These are phyloP conservation scores for Magnusiomyces paraingens DNA, from an alignment of 1,139 yeast genomes.

Conservation along the genomic window DNA sequence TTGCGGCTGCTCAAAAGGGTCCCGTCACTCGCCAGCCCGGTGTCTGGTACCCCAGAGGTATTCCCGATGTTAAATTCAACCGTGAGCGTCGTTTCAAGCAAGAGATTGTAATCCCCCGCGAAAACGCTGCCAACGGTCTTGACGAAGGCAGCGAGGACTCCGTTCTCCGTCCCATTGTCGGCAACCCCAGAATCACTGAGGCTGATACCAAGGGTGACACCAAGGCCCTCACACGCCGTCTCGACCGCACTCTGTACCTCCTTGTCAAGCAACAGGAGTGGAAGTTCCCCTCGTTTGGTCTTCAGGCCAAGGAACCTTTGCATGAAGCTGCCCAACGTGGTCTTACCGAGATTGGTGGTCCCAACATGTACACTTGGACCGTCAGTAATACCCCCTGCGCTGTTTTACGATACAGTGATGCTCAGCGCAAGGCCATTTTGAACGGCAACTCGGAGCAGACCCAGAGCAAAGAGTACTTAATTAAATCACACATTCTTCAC, in stretches of 20 bases:
- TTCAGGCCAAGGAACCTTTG: constrained; percentile 45
- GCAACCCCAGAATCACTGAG: constrained; percentile 65
- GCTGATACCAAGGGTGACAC: constrained; percentile 64
- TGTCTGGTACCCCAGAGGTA: constrained; percentile 72
- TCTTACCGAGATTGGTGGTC: constrained; percentile 65
- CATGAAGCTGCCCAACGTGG: constrained; percentile 75
- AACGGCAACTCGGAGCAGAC: not conserved
- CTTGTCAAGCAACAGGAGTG: constrained; percentile 52
- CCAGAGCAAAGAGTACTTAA: constrained; percentile 50
- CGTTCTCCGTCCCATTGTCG: constrained; percentile 61
- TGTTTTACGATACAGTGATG: constrained; percentile 33
- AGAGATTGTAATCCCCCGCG: constrained; percentile 61
- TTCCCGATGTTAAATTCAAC: constrained; percentile 78
- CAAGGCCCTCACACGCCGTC: constrained; percentile 66
- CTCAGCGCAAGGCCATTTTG: constrained; percentile 1
- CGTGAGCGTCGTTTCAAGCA: constrained; percentile 87
- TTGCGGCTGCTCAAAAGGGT: constrained; percentile 64
- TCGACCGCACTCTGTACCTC: constrained; percentile 75
- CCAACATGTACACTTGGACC: constrained; percentile 72
- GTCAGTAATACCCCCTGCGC: constrained; percentile 88
- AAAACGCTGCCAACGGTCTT: constrained; percentile 40
- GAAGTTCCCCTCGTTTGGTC: constrained; percentile 69
- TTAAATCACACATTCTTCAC: constrained; percentile 86
- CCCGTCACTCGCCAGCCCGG: constrained; percentile 70
- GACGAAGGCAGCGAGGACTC: constrained; percentile 38